phyloP scores from a whole-genome alignment of 2,329 filamentous ascomycete species.

The Phialophora tarda region DNA sequence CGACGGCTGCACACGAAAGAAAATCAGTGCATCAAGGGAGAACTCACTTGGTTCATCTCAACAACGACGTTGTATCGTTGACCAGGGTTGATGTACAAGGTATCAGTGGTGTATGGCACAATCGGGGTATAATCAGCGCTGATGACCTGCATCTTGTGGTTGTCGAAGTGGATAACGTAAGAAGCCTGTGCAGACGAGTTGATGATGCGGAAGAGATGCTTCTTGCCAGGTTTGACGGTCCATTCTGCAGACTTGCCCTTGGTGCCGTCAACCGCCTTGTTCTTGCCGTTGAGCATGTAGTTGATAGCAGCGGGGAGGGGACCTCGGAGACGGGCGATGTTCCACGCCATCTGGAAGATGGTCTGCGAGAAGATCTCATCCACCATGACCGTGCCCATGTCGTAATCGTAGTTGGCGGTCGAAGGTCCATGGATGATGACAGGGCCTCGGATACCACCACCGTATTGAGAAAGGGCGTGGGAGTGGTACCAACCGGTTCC shows the following conservation, averaged over 20 bases:
- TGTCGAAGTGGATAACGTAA: slow-evolving; percentile 51
- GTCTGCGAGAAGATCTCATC: slow-evolving; percentile 36
- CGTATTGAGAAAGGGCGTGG: slow-evolving; percentile 55
- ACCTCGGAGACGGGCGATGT: slow-evolving; percentile 32
- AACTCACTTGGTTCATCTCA: slow-evolving; percentile 36
- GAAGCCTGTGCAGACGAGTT: slow-evolving; percentile 37
- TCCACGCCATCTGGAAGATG: slow-evolving; percentile 36
- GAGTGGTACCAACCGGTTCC: slow-evolving; percentile 67
- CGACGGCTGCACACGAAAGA: background rate
- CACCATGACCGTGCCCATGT: slow-evolving; percentile 38
- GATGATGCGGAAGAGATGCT: slow-evolving; percentile 40
- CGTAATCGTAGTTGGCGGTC: slow-evolving; percentile 38
- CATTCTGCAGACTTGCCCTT: slow-evolving; percentile 32
- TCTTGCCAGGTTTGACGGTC: slow-evolving; percentile 38
- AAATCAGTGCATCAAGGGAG: background rate
- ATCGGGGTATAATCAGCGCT: slow-evolving; percentile 47
- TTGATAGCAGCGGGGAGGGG: slow-evolving; percentile 32
- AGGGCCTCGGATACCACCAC: slow-evolving; percentile 39
- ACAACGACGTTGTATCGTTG: slow-evolving; percentile 43
- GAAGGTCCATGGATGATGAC: slow-evolving; percentile 40
- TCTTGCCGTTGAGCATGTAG: slow-evolving; percentile 40
- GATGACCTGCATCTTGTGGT: slow-evolving; percentile 48
- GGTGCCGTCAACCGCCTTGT: slow-evolving; percentile 34
- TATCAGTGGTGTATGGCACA: slow-evolving; percentile 58
- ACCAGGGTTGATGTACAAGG: slow-evolving; percentile 67